phyloP scores from a whole-genome alignment of 73 alveolate species.

The Tetrahymena elliotti region DNA sequence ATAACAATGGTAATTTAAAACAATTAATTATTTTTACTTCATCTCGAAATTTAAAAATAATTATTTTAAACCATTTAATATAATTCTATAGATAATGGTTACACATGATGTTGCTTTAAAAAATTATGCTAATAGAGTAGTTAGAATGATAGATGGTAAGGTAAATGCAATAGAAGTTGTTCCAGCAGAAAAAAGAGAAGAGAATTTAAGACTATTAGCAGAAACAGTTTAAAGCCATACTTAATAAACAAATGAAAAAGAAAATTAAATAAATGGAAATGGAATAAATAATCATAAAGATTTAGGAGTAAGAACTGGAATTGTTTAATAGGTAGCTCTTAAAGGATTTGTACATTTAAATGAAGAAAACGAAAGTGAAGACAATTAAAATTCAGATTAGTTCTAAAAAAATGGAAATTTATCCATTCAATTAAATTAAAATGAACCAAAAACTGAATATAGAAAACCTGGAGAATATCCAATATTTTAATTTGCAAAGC shows the following conservation, averaged over 20 bases:
- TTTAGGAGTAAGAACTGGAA: not conserved
- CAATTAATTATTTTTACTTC: not conserved
- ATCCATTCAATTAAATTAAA: too few relatives aligned
- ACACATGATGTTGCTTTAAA: constrained; percentile 94
- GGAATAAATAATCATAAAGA: not conserved
- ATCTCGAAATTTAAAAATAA: too few relatives aligned
- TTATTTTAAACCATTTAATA: not conserved
- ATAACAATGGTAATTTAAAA: constrained; percentile 56
- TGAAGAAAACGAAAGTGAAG: not conserved
- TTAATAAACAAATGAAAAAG: not conserved
- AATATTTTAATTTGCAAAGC: not conserved
- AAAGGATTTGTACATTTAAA: not conserved
- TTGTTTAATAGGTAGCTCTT: not conserved
- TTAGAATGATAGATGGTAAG: constrained; percentile 92
- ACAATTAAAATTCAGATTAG: not conserved
- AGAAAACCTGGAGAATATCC: not conserved
- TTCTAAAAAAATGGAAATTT: not conserved
- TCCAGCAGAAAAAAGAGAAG: not conserved
- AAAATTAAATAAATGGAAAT: not conserved
- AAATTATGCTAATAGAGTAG: constrained; percentile 81
- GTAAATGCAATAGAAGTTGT: constrained; percentile 11
- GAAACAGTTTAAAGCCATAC: not conserved
- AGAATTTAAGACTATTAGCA: not conserved
- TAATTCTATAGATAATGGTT: constrained; percentile 69
- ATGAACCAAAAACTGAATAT: not conserved